phyloP scores from a whole-genome alignment of 495 filamentous ascomycete species.

The Aspergillus cavernicola region DNA sequence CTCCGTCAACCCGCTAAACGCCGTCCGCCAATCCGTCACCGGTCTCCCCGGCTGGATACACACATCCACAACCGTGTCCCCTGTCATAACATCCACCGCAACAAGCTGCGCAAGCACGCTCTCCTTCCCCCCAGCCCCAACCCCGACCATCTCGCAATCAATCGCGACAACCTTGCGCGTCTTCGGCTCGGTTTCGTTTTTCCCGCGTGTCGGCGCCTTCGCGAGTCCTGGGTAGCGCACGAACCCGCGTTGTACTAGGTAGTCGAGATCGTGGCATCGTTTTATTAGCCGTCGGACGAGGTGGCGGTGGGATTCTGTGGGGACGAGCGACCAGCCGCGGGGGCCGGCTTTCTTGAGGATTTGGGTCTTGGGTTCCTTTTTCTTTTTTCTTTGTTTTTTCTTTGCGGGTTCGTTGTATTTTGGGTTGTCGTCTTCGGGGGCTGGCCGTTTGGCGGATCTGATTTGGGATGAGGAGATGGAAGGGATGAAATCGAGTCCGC shows the following conservation, averaged over 20 bases:
- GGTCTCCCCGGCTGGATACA: neutral
- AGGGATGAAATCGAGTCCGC: too few species aligned
- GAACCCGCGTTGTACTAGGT: too few species aligned
- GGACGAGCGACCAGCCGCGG: neutral
- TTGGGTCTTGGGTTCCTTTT: too few species aligned
- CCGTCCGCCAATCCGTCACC: neutral
- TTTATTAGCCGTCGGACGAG: neutral
- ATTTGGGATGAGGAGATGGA: too few species aligned
- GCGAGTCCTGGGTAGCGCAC: neutral
- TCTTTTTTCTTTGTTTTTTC: too few species aligned
- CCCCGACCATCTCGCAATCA: neutral
- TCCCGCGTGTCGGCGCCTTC: neutral
- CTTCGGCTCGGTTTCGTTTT: neutral
- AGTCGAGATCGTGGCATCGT: neutral
- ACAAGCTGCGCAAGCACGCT: neutral
- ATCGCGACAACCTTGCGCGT: neutral
- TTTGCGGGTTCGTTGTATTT: too few species aligned
- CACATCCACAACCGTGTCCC: neutral
- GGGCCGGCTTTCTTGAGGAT: neutral
- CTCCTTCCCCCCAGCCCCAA: neutral
- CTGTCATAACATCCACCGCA: neutral
- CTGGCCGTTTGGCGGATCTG: too few species aligned
- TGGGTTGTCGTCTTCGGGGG: too few species aligned
- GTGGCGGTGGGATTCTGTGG: too few species aligned
- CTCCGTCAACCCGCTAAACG: neutral